phyloP scores from a whole-genome alignment of 2,329 filamentous ascomycete species.

The Xylaria sp. region DNA sequence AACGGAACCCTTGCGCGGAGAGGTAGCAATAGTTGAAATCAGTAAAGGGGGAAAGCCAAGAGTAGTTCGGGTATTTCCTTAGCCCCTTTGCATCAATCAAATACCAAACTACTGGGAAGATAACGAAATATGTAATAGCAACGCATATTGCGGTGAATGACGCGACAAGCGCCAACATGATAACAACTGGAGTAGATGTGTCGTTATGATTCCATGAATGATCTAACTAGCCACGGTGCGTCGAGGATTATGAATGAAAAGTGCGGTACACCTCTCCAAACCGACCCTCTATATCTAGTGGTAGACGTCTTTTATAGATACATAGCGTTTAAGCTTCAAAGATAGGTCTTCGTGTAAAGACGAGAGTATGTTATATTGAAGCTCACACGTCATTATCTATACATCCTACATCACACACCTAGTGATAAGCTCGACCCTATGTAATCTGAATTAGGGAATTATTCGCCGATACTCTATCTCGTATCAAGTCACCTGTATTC shows the following conservation, averaged over 20 bases:
- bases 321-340: neutral
- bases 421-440: neutral
- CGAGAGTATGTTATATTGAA: neutral
- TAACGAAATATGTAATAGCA: neutral
- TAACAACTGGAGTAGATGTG: neutral
- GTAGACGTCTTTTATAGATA: neutral
- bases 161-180: neutral
- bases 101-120: neutral
- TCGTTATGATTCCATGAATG: neutral
- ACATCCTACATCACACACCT: neutral
- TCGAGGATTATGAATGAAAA: neutral
- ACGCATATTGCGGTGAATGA: neutral
- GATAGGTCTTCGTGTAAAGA: neutral
- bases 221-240: neutral
- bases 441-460: neutral
- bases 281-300: neutral
- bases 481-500: neutral
- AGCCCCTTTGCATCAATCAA: neutral
- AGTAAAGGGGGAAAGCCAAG: constrained; percentile 12
- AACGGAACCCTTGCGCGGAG: constrained; percentile 10
- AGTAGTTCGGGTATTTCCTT: constrained; percentile 18
- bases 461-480: neutral
- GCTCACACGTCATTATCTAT: neutral
- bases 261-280: neutral
- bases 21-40: constrained; percentile 20